Evolutionary conservation across 148 eudicot genomes (phyloP).

Genomic region (Pharnaceum exiguum): DNA sequence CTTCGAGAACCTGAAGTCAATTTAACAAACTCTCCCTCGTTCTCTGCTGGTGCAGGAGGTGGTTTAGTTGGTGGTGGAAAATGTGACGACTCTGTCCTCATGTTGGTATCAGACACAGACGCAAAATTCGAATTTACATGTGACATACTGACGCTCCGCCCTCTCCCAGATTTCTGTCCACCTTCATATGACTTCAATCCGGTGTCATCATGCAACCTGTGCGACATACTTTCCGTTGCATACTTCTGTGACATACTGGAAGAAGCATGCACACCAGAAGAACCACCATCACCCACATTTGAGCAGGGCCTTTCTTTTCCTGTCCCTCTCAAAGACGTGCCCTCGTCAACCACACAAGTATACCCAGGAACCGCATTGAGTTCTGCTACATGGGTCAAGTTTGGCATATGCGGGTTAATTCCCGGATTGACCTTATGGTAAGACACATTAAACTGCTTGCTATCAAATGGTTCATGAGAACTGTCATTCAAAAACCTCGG

Average conservation of each 20-base stretch:
- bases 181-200: constrained; percentile 18
- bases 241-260: constrained; percentile 27
- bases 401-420: constrained; percentile 32
- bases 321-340: constrained; percentile 24
- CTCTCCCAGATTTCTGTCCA: constrained; percentile 25
- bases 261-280: constrained; percentile 27
- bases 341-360: constrained; percentile 39
- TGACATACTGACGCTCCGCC: constrained; percentile 18
- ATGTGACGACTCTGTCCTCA: constrained; percentile 51
- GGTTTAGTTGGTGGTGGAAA: constrained; percentile 57
- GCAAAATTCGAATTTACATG: constrained; percentile 26
- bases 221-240: constrained; percentile 32
- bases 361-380: constrained; percentile 54
- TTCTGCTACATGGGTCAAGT: constrained; percentile 38
- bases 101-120: constrained; percentile 53
- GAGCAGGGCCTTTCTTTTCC: constrained; percentile 24
- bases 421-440: constrained; percentile 47
- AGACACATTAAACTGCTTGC: constrained; percentile 44
- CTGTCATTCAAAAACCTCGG: constrained; percentile 45
- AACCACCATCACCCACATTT: constrained; percentile 31
- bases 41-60: constrained; percentile 41
- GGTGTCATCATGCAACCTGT: constrained; percentile 19
- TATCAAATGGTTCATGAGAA: constrained; percentile 32
- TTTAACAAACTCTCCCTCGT: constrained; percentile 21
- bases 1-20: constrained; percentile 30